These are phyloP conservation scores for Ganoderma resinaceum DNA, from an alignment of 1,284 basidiomycete species.

Conservation along the genomic window DNA sequence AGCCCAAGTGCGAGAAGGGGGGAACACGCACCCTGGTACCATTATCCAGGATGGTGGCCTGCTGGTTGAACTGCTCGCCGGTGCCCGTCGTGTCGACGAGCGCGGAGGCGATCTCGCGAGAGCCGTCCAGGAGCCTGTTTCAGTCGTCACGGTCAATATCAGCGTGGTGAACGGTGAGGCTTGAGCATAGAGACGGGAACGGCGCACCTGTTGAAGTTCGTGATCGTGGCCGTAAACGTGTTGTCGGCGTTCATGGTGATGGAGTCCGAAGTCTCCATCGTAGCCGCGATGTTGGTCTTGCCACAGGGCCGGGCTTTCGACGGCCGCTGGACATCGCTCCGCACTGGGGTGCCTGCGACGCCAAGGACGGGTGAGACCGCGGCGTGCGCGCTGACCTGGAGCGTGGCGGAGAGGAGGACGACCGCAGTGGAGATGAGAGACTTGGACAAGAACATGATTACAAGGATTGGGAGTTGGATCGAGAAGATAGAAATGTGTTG, in stretches of 20 bases:
- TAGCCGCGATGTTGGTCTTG: slow-evolving; percentile 49
- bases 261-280: slow-evolving; percentile 50
- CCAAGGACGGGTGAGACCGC: slow-evolving; percentile 55
- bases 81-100: slow-evolving; percentile 45
- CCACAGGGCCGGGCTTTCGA: slow-evolving; percentile 51
- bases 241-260: slow-evolving; percentile 51
- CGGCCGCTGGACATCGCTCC: slow-evolving; percentile 55
- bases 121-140: slow-evolving; percentile 52
- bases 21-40: slow-evolving; percentile 40
- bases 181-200: slow-evolving; percentile 8
- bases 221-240: slow-evolving; percentile 50
- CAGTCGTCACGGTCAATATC: not conserved
- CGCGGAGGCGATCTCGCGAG: slow-evolving; percentile 47
- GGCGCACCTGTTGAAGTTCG: slow-evolving; percentile 59
- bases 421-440: slow-evolving; percentile 25
- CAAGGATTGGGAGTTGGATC: not conserved
- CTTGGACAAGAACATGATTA: slow-evolving; percentile 35
- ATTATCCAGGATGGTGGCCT: slow-evolving; percentile 45
- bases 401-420: slow-evolving; percentile 32
- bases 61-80: slow-evolving; percentile 43
- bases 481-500: not conserved
- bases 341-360: slow-evolving; percentile 46
- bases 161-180: not conserved
- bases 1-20: not conserved
- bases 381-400: slow-evolving; percentile 50